phyloP scores from a whole-genome alignment of 208 protist genomes.

The Tritrichomonas foetus region DNA sequence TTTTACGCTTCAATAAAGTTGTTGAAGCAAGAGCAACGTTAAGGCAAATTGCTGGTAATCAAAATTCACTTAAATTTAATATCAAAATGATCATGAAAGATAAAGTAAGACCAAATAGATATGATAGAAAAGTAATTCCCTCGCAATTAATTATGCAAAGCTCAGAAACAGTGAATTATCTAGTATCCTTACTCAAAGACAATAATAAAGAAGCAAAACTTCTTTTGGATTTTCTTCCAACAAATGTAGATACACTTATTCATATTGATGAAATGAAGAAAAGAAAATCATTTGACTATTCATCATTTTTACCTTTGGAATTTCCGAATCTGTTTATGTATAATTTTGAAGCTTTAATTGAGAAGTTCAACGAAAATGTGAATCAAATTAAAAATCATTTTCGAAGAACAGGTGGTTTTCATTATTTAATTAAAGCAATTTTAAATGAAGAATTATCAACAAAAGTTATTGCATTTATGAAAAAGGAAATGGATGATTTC shows the following conservation, averaged over 20 bases:
- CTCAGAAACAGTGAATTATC: too few species aligned
- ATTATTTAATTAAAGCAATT: neutral
- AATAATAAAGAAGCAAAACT: neutral
- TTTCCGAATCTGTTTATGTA: neutral
- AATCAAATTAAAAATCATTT: neutral
- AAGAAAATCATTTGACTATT: too few species aligned
- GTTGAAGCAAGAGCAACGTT: too few species aligned
- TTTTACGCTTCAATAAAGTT: too few species aligned
- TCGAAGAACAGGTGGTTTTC: neutral
- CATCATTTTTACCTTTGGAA: neutral
- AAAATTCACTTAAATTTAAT: too few species aligned
- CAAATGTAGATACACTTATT: neutral
- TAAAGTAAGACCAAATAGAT: too few species aligned
- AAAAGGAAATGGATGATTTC: neutral
- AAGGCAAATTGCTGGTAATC: too few species aligned
- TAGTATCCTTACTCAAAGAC: too few species aligned
- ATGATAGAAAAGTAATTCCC: too few species aligned
- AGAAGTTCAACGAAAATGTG: neutral
- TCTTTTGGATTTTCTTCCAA: neutral
- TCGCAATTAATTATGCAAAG: too few species aligned
- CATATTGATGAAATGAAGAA: neutral
- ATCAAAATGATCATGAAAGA: too few species aligned
- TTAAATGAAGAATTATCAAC: neutral
- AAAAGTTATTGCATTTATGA: neutral
- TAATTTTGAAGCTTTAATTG: neutral